phyloP scores from a whole-genome alignment of 371 early-diverging fungal species.

The Lichtheimia corymbifera region DNA sequence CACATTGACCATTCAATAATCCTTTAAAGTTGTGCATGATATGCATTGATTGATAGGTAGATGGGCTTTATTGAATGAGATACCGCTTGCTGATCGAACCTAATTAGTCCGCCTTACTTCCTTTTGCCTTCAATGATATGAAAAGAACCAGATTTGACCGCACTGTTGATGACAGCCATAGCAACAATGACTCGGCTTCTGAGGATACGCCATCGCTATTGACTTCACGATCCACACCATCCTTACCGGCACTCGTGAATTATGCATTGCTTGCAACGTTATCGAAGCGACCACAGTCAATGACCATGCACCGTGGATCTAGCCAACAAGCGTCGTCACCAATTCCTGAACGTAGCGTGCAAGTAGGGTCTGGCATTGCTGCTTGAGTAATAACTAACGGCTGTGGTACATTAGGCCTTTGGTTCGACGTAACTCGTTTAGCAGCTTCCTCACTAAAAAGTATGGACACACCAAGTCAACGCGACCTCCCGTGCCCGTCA shows the following conservation, averaged over 20 bases:
- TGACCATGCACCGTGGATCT: constrained; percentile 23
- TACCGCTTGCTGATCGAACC: too few species aligned
- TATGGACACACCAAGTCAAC: constrained; percentile 11
- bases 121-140: too few species aligned
- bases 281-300: constrained; percentile 10
- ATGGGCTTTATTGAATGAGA: too few species aligned
- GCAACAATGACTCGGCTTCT: too few species aligned
- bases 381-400: neutral
- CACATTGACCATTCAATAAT: too few species aligned
- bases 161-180: too few species aligned
- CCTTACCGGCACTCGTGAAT: constrained; percentile 36
- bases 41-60: too few species aligned
- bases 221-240: constrained; percentile 37
- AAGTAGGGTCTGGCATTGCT: neutral
- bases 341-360: neutral
- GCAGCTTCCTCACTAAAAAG: constrained; percentile 39
- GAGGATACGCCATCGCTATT: constrained; percentile 4
- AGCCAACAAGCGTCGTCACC: constrained; percentile 16
- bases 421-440: constrained; percentile 47
- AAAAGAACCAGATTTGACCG: too few species aligned
- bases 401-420: constrained; percentile 11
- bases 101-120: too few species aligned
- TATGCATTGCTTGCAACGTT: constrained; percentile 23
- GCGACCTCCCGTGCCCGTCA: neutral
- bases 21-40: too few species aligned